Conservation (phyloP, 441 rosid species). For the Dalechampia spathulata region DNA sequence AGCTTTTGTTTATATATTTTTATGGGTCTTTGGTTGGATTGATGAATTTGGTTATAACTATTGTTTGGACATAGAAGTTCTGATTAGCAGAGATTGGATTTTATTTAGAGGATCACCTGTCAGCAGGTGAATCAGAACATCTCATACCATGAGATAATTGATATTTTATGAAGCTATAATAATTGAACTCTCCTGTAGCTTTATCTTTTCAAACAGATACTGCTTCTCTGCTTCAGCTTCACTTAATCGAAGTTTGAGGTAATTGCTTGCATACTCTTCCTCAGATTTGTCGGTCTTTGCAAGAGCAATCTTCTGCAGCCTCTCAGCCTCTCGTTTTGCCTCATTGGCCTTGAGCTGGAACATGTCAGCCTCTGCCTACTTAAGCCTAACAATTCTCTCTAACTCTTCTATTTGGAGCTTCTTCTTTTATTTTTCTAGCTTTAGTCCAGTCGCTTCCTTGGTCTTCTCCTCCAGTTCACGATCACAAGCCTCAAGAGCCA, state of each 20-base stretch:
- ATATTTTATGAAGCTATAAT: too few relatives aligned
- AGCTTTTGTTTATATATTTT: too few relatives aligned
- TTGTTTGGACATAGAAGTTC: too few relatives aligned
- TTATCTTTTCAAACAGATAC: constrained; percentile 80
- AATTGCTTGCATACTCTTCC: constrained; percentile 87
- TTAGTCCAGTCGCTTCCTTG: constrained; percentile 66
- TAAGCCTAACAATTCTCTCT: constrained; percentile 87
- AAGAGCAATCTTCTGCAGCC: constrained; percentile 77
- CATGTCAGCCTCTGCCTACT: constrained; percentile 97
- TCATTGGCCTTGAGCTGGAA: constrained; percentile 92
- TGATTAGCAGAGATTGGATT: too few relatives aligned
- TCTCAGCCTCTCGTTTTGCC: constrained; percentile 85
- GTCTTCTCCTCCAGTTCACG: constrained; percentile 89
- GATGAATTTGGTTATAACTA: too few relatives aligned
- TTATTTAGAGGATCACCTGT: too few relatives aligned
- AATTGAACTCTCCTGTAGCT: constrained; percentile 79
- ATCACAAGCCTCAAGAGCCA: constrained; percentile 73
- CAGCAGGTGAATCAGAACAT: too few relatives aligned
- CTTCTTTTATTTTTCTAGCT: constrained; percentile 69
- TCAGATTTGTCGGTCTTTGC: constrained; percentile 86
- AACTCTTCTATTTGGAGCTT: constrained; percentile 82
- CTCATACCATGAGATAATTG: too few relatives aligned
- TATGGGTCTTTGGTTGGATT: too few relatives aligned
- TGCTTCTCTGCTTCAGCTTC: constrained; percentile 98
- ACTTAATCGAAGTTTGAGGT: constrained; percentile 78